These are phyloP conservation scores for Tolypocladium pustulatum DNA, from an alignment of 2,329 filamentous ascomycete species.

Conservation along the genomic window DNA sequence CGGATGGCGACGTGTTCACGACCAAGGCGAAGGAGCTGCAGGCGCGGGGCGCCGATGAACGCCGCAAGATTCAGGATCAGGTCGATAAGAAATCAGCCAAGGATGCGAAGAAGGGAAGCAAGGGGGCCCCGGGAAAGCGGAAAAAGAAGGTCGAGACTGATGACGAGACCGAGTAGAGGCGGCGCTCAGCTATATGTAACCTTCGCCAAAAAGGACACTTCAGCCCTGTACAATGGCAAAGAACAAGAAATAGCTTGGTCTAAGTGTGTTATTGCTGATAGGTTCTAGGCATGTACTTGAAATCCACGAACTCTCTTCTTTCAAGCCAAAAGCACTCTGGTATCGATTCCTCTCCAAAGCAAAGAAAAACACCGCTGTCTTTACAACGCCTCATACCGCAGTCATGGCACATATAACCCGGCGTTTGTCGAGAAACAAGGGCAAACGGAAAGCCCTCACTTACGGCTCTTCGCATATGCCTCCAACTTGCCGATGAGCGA, in stretches of 20 bases:
- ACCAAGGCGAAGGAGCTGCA: conserved; percentile 54
- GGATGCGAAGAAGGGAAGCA: conserved; percentile 29
- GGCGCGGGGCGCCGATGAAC: conserved; percentile 57
- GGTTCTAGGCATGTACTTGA: neutral
- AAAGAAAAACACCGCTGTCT: neutral
- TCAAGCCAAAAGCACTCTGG: neutral
- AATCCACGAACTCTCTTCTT: neutral
- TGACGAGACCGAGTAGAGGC: conserved; percentile 12
- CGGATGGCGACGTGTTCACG: conserved; percentile 62
- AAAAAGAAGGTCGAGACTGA: conserved; percentile 25
- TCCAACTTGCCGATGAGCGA: conserved; percentile 56
- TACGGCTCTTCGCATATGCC: conserved; percentile 29
- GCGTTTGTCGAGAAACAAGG: neutral
- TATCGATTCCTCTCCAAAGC: neutral
- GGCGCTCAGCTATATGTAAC: neutral
- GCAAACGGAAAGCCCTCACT: conserved; percentile 6
- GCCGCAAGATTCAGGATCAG: conserved; percentile 66
- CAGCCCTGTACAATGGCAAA: neutral
- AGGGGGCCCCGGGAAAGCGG: conserved; percentile 8
- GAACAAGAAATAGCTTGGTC: neutral
- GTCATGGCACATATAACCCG: neutral
- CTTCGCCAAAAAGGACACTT: neutral
- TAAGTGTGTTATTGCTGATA: neutral
- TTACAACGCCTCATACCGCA: neutral
- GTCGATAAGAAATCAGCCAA: conserved; percentile 64